Percentiles rank a stretch among this genome's conserved stretches.
These are phyloP conservation scores for Botrytis hyacinthi DNA, from an alignment of 2,329 filamentous ascomycete genomes.

Conservation along the genomic window DNA sequence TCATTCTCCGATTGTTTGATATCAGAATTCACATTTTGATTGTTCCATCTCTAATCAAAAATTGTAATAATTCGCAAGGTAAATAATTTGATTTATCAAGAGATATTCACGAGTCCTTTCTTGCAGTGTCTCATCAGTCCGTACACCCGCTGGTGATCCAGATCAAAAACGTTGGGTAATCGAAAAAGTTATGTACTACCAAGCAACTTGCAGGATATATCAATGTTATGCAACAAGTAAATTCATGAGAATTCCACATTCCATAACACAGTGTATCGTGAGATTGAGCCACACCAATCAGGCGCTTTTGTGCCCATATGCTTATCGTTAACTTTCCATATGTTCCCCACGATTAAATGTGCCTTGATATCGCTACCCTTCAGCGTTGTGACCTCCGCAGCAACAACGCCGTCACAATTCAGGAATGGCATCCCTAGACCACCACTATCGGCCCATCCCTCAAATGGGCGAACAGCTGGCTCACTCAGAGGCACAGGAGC, in stretches of 20 bases:
- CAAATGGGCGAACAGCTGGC: neutral
- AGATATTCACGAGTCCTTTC: too few relatives aligned
- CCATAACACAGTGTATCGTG: neutral
- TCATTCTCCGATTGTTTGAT: too few relatives aligned
- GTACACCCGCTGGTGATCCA: too few relatives aligned
- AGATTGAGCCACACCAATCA: neutral
- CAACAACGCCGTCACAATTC: slow-evolving; percentile 13
- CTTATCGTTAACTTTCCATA: slow-evolving; percentile 7
- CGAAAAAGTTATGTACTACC: neutral
- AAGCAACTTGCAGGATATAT: neutral
- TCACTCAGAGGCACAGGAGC: neutral
- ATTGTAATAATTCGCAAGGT: too few relatives aligned
- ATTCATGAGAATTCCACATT: slow-evolving; percentile 11
- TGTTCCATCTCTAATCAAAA: too few relatives aligned
- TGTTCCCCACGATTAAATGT: neutral
- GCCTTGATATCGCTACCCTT: slow-evolving; percentile 12
- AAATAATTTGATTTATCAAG: too few relatives aligned
- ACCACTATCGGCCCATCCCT: slow-evolving; percentile 9
- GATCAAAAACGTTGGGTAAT: neutral
- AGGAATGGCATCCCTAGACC: slow-evolving; percentile 9
- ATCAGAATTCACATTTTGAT: too few relatives aligned
- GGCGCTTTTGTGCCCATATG: neutral
- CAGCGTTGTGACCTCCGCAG: neutral
- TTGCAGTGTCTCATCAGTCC: too few relatives aligned
- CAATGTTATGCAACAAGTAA: neutral